phyloP scores from a whole-genome alignment of 78 protist genomes.

The Pelomyxa schiedti region DNA sequence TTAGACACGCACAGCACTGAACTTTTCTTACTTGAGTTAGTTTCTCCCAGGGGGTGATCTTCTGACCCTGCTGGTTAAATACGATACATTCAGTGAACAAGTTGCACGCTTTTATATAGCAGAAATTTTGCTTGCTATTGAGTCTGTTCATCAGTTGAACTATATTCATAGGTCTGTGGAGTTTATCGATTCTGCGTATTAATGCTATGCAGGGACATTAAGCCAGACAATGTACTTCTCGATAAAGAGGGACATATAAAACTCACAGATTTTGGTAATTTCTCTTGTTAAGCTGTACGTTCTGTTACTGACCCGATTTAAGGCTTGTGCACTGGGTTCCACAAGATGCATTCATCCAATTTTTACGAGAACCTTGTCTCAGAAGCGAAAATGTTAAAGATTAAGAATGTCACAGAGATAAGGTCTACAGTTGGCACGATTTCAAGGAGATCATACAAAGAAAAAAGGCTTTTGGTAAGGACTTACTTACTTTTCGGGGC shows the following conservation, averaged over 20 bases:
- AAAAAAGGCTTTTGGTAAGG: background rate
- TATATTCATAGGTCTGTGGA: no score
- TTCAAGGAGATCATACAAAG: background rate
- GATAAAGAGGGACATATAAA: constrained; percentile 14
- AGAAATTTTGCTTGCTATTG: constrained; percentile 70
- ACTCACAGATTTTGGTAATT: constrained; percentile 52
- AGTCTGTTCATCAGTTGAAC: no score
- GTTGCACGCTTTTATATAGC: constrained; percentile 69
- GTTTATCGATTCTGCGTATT: no score
- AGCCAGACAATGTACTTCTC: constrained; percentile 58
- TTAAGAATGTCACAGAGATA: background rate
- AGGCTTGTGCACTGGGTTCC: background rate
- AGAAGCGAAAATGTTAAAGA: background rate
- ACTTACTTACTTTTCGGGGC: background rate
- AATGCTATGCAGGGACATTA: constrained; percentile 44
- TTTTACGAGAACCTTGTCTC: background rate
- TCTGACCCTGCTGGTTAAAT: constrained; percentile 16
- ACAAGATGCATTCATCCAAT: background rate
- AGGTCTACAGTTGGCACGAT: background rate
- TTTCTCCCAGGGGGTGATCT: constrained; percentile 72
- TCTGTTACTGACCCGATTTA: no score
- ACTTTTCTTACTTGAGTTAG: background rate
- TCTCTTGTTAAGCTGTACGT: no score
- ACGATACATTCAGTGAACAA: constrained; percentile 38
- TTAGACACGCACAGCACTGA: constrained; percentile 9